Conservation (phyloP, 1,284 basidiomycete species). For the Cutaneotrichosporon sp. region DNA sequence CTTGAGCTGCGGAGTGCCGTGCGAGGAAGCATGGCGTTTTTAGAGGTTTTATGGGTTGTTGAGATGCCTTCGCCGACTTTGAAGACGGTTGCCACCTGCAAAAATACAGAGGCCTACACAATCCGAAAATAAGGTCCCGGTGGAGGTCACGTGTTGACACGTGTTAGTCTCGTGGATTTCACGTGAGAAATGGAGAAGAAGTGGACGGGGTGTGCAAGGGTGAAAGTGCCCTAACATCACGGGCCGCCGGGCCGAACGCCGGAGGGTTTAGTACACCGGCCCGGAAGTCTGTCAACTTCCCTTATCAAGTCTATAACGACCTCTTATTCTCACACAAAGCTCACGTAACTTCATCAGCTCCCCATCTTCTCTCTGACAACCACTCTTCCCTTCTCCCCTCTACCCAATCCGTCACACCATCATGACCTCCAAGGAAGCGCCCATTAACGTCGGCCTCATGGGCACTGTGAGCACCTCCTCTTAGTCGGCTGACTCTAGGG, state of each 20-base stretch:
- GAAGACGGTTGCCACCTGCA: background rate
- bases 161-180: background rate
- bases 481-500: conserved; percentile 28
- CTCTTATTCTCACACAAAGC: background rate
- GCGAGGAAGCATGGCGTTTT: conserved; percentile 12
- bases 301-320: background rate
- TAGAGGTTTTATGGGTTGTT: background rate
- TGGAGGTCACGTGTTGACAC: background rate
- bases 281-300: background rate
- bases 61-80: background rate
- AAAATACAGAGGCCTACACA: background rate
- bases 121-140: conserved; percentile 6
- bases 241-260: background rate
- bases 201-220: no score
- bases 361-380: background rate
- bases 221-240: background rate
- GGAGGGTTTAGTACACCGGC: background rate
- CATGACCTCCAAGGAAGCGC: conserved; percentile 25
- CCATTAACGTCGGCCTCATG: conserved; percentile 51
- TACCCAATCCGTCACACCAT: background rate
- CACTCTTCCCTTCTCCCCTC: background rate
- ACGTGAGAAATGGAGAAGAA: background rate
- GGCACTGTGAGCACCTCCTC: conserved; percentile 44
- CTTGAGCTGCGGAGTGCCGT: conserved; percentile 11
- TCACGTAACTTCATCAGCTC: background rate